Base-by-base conservation (phyloP, 306 rosid species). In the Casuarina glauca region DNA sequence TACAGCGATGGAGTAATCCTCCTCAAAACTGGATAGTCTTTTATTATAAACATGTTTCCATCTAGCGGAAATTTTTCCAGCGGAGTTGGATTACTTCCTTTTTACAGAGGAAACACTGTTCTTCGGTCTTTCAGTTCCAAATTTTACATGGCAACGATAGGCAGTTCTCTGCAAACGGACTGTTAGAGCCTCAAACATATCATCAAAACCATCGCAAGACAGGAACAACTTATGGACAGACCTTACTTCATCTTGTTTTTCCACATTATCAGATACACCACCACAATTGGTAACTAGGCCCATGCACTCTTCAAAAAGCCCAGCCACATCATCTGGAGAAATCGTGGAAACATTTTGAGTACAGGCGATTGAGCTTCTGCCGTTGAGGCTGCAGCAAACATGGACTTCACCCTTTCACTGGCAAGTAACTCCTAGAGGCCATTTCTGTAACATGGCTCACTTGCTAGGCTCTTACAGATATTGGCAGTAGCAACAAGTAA, bases 151-250 rank as follows among this genome's bases (percentile, higher is more conserved):
- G 77, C 97, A 89, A 64, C 90, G 97, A 70, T 89, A 87, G 71
- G 97, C 93, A 74, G 89, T 75, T 87, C 88, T 92, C 52, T 91
- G 93, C 73, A 95, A 86, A 75, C 90, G 77, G 74, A 87, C 75
- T 52, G 89, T 74, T 61, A 95, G 85, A 80, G 84, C 83, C 79
- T 91, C 97, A 46, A 95, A 82, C 94, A 91, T 86, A 57, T 86
- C 89, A 85, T 95, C 92, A 78, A 87, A 77, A 70, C 80, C 82
- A 63, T 90, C 97, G 78, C 87, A 86, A 41, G 96, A 89, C 73
- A 83, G 85, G 81, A 95, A 84, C 78, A 92, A 76, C 80, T 82
- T 88, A 82, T 95, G 97, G 13, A 92, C 96, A 81, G 97, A 89
- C 81, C 93, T 95, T 77, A 88, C 83, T 92, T 91, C 90, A 81